A percentile compares a stretch with the other conserved stretches of the same genome.
Conservation (phyloP, 257 asterid species). For the Cynanchum wilfordii region DNA sequence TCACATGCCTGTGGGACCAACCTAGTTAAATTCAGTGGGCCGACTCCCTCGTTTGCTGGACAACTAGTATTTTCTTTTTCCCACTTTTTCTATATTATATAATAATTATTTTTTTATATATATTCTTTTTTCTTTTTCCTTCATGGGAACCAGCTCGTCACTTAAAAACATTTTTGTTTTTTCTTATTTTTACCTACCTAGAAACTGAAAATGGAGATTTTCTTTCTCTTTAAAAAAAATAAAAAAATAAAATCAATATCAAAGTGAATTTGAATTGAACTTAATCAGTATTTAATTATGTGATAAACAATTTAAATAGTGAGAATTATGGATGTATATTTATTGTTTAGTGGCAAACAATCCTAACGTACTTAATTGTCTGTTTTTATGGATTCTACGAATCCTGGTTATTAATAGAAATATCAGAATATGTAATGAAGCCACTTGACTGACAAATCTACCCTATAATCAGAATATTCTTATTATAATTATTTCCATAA, state of each 20-base stretch:
- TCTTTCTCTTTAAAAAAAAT: too few relatives aligned
- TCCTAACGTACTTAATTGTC: background rate
- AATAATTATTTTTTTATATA: too few relatives aligned
- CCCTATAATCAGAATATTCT: background rate
- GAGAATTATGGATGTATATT: too few relatives aligned
- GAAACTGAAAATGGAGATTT: too few relatives aligned
- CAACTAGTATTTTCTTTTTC: background rate
- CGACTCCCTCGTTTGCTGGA: background rate
- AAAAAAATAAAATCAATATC: too few relatives aligned
- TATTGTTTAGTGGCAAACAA: background rate
- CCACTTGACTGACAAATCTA: slow-evolving; percentile 1
- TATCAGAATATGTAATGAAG: background rate
- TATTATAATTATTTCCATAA: too few relatives aligned
- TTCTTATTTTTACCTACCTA: too few relatives aligned
- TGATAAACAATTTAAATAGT: background rate
- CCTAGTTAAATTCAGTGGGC: background rate
- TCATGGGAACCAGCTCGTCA: background rate
- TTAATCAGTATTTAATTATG: too few relatives aligned
- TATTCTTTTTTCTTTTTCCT: background rate
- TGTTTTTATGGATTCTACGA: background rate
- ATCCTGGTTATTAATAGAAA: too few relatives aligned
- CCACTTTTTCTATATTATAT: too few relatives aligned
- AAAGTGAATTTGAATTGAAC: too few relatives aligned
- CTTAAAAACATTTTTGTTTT: background rate
- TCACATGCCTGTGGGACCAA: slow-evolving; percentile 18